phyloP scores from a whole-genome alignment of 2,329 filamentous ascomycete genomes.

The Phialocephala subalpina region DNA sequence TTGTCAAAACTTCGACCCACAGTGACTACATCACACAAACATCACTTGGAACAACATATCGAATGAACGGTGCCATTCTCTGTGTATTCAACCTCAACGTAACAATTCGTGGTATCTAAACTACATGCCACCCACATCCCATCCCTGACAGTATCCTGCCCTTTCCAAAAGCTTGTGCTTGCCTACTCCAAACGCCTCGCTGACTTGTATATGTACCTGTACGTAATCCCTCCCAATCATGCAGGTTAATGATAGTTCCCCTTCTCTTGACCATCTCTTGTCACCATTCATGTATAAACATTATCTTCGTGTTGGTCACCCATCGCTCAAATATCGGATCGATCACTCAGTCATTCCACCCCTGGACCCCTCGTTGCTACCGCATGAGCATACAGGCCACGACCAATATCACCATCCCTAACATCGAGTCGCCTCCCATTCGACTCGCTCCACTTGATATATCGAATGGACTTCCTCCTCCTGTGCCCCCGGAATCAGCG shows the following conservation, averaged over 20 bases:
- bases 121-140: not conserved
- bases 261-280: not conserved
- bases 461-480: conserved; percentile 41
- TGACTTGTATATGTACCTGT: conserved; percentile 4
- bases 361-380: conserved; percentile 25
- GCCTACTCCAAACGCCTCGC: conserved; percentile 2
- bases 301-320: not conserved
- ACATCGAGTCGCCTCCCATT: conserved; percentile 18
- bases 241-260: conserved; percentile 8
- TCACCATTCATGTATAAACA: conserved; percentile 10
- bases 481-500: conserved; percentile 21
- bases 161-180: conserved; percentile 2
- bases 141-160: not conserved
- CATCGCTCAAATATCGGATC: not conserved
- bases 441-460: conserved; percentile 28
- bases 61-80: not conserved
- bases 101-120: conserved; percentile 10
- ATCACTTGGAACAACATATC: not conserved
- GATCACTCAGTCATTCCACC: conserved; percentile 15
- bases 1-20: conserved; percentile 4
- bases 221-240: not conserved
- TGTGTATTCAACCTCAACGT: conserved; percentile 2
- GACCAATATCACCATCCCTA: conserved; percentile 17
- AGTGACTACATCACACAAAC: not conserved
- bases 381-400: conserved; percentile 30